Base-by-base conservation (phyloP, 2,329 filamentous ascomycete species). In the Rhynchosporium agropyri region DNA sequence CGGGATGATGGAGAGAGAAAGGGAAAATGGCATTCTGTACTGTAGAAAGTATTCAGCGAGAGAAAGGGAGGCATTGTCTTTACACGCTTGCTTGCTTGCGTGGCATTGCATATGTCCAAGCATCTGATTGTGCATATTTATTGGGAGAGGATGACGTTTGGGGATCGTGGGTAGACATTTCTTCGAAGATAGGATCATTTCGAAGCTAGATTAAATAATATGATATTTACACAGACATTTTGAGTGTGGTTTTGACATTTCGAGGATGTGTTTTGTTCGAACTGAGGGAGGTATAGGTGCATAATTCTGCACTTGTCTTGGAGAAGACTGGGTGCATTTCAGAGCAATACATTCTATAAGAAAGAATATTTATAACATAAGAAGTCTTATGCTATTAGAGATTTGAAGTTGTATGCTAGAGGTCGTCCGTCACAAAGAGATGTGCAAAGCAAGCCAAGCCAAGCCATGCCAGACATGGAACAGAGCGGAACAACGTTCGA, bases 41-140 rank as follows among this genome's bases (percentile, higher is more conserved):
- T 54, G 51, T 54, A 54, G 51, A 36, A 40, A 54, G 40, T 28
- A 40, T n/a, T 54, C 20, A 31, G 8, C 2, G 20, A n/a, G 36
- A 36, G 6, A 38, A 36, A 26, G 7, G 51, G 51, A n/a, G 46
- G 46, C 28, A 54, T 20, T 20, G 20, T 20, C 20, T 20, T 20
- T 20, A 20, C 20, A 20, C 20, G 20, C 20, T 20, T 20, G 20
- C 20, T 20, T 20, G 20, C 20, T 20, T 20, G 20, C 20, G 20
- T 20, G 20, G 20, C 20, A 20, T 20, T 20, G 20, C 20, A 20
- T 20, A 20, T 20, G 20, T 20, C 7, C 15, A 33, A 38, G 50
- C 50, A 53, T 53, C n/a, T 53, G 36, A 33, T 54, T 54, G 36
- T 54, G 51, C 51, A 54, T 54, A 54, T 54, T 53, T 20, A 20